Base-by-base conservation (phyloP, 768 basidiomycete genomes). In the Boletus rubroflammeus region DNA sequence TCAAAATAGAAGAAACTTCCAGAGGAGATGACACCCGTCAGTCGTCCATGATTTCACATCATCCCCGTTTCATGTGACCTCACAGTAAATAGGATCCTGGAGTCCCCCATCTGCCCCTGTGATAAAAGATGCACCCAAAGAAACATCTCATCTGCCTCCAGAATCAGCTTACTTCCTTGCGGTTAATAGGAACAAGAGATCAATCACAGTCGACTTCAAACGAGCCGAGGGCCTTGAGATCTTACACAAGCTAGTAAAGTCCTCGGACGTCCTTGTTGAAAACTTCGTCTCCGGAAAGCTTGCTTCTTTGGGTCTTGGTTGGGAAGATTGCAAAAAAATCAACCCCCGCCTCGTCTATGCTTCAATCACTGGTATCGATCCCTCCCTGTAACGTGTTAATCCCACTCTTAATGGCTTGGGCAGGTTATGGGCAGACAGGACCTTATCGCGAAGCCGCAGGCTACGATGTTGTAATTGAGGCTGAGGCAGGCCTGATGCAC, bases 81-180 rank as follows among this genome's bases (percentile, higher is more conserved):
- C 42, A 55, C 55, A 50, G 53, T 26, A 51, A 23, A 47, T 21
- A 88, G 85, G 86, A 58, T 76, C 82, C 40, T 88, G 86, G 85
- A 71, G 69, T 56, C 85, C 85, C 19, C 86, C 85, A 11, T 79
- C 79, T 15, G 82, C 84, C 17, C 80, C 82, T 29, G 64, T 74
- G 11, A 59, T 76, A 13, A 56, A 76, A 32, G 76, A 76, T 19
- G 77, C 77, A 7, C 81, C 89, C 5, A 62, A 72, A 40, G 77
- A 78, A 52, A 71, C 86, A 0, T 67, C 78, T 8, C 82, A 89
- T 65, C 77, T 92, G 0, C 93, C 92, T 9, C 82, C 93, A 10
- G 95, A 98, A 68, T 90, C 92, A 4, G 92, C 95, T 0, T 98
- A 98, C 67, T 98, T 96, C 68, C 80, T 98, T 6, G 81, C 89